phyloP scores from a whole-genome alignment of 208 protist genomes.

The Leishmania arabica region DNA sequence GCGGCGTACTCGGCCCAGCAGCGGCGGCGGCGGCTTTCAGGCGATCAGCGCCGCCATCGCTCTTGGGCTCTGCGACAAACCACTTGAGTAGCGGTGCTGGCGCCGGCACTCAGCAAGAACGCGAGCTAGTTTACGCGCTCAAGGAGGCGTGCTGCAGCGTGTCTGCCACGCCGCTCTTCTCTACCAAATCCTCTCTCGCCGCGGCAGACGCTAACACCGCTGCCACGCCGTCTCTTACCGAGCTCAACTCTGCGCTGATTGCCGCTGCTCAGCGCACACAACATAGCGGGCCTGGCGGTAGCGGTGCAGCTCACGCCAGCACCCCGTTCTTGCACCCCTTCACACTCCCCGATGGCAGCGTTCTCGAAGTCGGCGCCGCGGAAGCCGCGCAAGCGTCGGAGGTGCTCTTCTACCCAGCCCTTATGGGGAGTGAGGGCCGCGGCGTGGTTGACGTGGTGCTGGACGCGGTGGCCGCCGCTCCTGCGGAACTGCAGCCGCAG shows the following conservation, averaged over 20 bases:
- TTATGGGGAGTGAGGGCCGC: conserved; percentile 55
- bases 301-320: background rate
- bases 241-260: conserved; percentile 20
- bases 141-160: conserved; percentile 55
- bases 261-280: conserved; percentile 13
- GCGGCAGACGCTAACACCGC: background rate
- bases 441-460: conserved; percentile 72
- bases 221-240: background rate
- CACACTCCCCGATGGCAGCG: conserved; percentile 78
- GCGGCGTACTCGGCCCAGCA: conserved; percentile 31
- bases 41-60: background rate
- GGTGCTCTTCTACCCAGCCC: conserved; percentile 79
- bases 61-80: background rate
- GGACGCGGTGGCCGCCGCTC: conserved; percentile 73
- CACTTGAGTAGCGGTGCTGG: conserved; percentile 13
- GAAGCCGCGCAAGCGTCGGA: conserved; percentile 68
- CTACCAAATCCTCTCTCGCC: background rate
- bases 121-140: conserved; percentile 43
- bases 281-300: background rate
- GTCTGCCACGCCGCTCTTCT: conserved; percentile 23
- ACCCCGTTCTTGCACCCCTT: conserved; percentile 22
- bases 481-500: conserved; percentile 41
- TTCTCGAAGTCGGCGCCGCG: conserved; percentile 45
- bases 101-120: conserved; percentile 43
- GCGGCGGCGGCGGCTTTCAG: background rate